Percentiles rank a stretch among this genome's conserved stretches.
phyloP scores from a whole-genome alignment of 2,329 filamentous ascomycete species.

The Colletotrichum trifolii region DNA sequence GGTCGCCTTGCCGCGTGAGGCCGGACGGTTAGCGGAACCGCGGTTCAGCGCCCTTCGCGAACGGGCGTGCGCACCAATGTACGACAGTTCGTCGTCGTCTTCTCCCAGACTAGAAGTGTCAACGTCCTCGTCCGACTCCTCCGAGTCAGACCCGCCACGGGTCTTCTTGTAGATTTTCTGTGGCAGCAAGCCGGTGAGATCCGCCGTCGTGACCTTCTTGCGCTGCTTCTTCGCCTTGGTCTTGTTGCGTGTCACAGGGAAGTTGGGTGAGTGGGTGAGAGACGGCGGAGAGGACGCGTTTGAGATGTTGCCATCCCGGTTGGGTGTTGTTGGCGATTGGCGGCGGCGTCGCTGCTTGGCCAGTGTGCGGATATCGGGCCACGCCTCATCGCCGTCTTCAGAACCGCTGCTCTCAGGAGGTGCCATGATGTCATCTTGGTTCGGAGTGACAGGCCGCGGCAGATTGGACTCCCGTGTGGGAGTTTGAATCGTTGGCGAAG shows the following conservation, averaged over 20 bases:
- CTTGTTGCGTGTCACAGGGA: slow-evolving; percentile 44
- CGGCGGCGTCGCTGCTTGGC: slow-evolving; percentile 56
- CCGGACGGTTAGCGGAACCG: slow-evolving; percentile 40
- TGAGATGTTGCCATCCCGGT: slow-evolving; percentile 56
- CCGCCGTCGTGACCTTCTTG: slow-evolving; percentile 62
- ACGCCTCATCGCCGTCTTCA: slow-evolving; percentile 55
- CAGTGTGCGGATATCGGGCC: slow-evolving; percentile 64
- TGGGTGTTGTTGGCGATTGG: slow-evolving; percentile 50
- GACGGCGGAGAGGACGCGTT: slow-evolving; percentile 73
- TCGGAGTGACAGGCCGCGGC: slow-evolving; percentile 55
- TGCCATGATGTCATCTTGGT: slow-evolving; percentile 62
- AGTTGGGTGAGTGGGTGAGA: slow-evolving; percentile 74
- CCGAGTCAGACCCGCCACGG: slow-evolving; percentile 45
- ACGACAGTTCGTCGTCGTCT: slow-evolving; percentile 68
- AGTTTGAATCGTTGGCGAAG: slow-evolving; percentile 48
- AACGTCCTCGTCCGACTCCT: slow-evolving; percentile 59
- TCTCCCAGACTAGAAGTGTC: slow-evolving; percentile 60
- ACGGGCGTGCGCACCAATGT: slow-evolving; percentile 52
- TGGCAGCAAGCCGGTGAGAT: slow-evolving; percentile 64
- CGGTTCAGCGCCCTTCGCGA: slow-evolving; percentile 47
- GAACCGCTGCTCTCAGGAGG: slow-evolving; percentile 66
- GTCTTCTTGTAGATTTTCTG: slow-evolving; percentile 58
- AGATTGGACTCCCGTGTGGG: slow-evolving; percentile 39
- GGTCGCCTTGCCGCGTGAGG: slow-evolving; percentile 39
- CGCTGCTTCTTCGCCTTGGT: slow-evolving; percentile 38